Base-by-base conservation (phyloP, 169 alveolate genomes). In the Toxoplasma gondii region DNA sequence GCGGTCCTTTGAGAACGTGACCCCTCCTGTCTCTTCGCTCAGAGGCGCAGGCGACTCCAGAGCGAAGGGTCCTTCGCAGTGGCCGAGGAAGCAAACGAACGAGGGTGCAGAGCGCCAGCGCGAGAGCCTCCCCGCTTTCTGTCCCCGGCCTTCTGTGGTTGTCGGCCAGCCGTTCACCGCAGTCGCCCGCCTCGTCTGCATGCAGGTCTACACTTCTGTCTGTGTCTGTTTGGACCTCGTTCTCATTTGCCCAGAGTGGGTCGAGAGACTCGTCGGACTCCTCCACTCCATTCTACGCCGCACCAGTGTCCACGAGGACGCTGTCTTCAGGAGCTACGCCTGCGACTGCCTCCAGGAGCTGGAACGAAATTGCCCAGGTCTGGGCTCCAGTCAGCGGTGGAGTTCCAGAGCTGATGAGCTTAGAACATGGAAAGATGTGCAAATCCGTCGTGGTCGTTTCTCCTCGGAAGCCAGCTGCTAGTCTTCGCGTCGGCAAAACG, bases 261-360 rank as follows among this genome's bases (percentile, higher is more conserved):
- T 92, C 39, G 84, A 92, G 87, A n/a, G 94, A 10, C 91, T 92
- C 36, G 91, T 82, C 38, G 94, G 92, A 43, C 87, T 92, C 64
- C 91, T 92, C 45, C 91, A 81, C 43, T 80, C 91, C 70, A 36
- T 92, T n/a, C 67, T 88, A 31, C 9, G 87, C 49, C 87, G 70
- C 92, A 27, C n/a, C 36, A 64, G 70, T 12, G 67, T 86, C 24
- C 78, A 88, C 29, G 91, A 88, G 34, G 83, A 53, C 31, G 91
- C 88, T 2, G 54, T 74, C 49, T 43, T 92, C 69, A 9, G 94
- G n/a, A n/a, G 82, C 43, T 81, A 10, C 45, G 94, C 94, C 12
- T 92, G 94, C 91, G 80, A 31, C 74, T 92, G 94, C 36, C 84
- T 92, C 45, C 88, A 92, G 91, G 94, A 92, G 38, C 69, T 92